phyloP scores from a whole-genome alignment of 345 rosid genomes.

The Chamaenerion angustifolium region DNA sequence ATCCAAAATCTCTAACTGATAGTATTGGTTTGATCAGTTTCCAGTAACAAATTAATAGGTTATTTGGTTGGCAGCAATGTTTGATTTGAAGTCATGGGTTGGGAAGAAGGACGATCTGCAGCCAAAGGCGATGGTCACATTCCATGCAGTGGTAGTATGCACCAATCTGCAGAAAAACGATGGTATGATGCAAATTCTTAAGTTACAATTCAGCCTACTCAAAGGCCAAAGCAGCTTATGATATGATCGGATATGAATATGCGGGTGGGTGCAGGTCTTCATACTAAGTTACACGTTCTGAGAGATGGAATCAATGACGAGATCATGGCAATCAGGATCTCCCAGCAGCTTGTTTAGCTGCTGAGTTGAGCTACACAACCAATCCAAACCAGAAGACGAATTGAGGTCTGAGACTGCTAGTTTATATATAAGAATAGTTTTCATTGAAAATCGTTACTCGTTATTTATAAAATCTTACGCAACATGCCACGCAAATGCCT shows the following conservation, averaged over 20 bases:
- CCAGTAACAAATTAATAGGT: no score
- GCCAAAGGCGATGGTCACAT: conserved; percentile 76
- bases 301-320: conserved; percentile 63
- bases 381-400: no score
- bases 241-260: no score
- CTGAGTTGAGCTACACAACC: no score
- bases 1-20: conserved; percentile 3
- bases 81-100: conserved; percentile 58
- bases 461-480: no score
- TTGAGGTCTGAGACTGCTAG: no score
- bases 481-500: no score
- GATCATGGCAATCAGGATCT: conserved; percentile 66
- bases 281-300: conserved; percentile 56
- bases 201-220: no score
- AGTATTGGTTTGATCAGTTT: background rate
- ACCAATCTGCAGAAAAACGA: conserved; percentile 71
- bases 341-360: conserved; percentile 61
- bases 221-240: no score
- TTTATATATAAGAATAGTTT: no score
- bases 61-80: conserved; percentile 33
- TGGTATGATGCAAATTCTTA: conserved; percentile 22
- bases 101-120: conserved; percentile 54
- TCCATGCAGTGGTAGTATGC: conserved; percentile 69
- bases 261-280: conserved; percentile 35
- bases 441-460: no score